Evolutionary conservation across 2,329 filamentous ascomycete genomes (phyloP).

Genomic region (Colletotrichum theobromicola): DNA sequence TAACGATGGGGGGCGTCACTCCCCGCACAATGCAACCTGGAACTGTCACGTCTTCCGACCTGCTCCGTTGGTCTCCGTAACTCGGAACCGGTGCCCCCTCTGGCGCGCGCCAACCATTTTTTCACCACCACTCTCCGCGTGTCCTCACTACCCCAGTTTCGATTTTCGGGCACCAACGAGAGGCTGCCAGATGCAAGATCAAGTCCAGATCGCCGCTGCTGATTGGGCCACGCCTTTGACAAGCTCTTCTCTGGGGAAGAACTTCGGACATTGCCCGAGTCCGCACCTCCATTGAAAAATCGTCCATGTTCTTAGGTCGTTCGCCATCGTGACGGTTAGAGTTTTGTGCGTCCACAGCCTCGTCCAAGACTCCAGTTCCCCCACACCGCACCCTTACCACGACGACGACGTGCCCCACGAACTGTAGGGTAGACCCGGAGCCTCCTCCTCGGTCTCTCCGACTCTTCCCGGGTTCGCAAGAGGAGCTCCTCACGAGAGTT

Average conservation of each 20-base stretch:
- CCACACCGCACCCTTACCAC: not conserved
- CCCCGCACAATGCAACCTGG: constrained; percentile 19
- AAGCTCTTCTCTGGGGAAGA: not conserved
- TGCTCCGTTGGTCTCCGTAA: constrained; percentile 17
- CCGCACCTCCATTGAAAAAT: not conserved
- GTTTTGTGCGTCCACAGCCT: constrained; percentile 11
- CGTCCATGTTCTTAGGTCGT: not conserved
- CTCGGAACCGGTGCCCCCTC: not conserved
- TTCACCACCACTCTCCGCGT: not conserved
- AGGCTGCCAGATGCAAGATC: constrained; percentile 14
- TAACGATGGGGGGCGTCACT: constrained; percentile 5
- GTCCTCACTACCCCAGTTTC: constrained; percentile 2
- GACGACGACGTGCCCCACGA: not conserved
- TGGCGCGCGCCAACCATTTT: constrained; percentile 5
- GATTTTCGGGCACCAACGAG: constrained; percentile 16
- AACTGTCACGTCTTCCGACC: constrained; percentile 17
- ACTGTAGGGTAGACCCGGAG: not conserved
- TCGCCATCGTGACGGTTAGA: not conserved
- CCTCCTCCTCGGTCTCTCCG: not conserved
- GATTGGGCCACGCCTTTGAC: not conserved
- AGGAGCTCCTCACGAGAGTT: not conserved
- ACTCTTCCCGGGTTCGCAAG: not conserved
- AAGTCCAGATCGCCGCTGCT: not conserved
- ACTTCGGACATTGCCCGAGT: constrained; percentile 18
- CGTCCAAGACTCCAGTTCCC: constrained; percentile 5